Conservation (phyloP, 1,284 basidiomycete genomes). For the Malassezia globosa region DNA sequence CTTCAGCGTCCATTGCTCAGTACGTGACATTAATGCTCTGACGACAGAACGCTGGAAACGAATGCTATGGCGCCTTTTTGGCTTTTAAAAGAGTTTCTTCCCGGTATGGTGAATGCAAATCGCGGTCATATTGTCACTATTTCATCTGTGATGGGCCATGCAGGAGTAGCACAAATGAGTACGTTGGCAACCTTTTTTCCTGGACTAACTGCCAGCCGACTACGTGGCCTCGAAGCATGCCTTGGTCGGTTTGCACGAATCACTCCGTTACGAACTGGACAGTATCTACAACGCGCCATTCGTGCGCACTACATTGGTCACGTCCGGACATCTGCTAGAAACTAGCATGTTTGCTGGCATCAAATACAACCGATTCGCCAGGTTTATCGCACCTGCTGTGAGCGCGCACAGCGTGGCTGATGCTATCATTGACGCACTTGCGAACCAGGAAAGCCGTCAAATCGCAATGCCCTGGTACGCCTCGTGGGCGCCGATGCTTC, state of each 20-base stretch:
- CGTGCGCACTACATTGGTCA: constrained; percentile 32
- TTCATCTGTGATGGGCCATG: constrained; percentile 64
- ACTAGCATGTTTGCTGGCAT: constrained; percentile 33
- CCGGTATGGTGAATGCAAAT: constrained; percentile 66
- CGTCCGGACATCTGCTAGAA: constrained; percentile 29
- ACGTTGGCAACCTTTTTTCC: constrained; percentile 40
- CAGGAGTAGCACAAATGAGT: constrained; percentile 70
- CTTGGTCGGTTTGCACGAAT: constrained; percentile 40
- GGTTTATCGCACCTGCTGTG: constrained; percentile 29
- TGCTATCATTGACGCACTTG: constrained; percentile 22
- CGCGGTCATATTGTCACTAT: constrained; percentile 65
- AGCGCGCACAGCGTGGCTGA: constrained; percentile 23
- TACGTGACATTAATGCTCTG: constrained; percentile 41
- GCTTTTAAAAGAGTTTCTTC: constrained; percentile 83
- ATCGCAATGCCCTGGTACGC: constrained; percentile 34
- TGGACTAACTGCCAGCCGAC: constrained; percentile 27
- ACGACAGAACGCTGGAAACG: constrained; percentile 55
- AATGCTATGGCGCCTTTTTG: constrained; percentile 83
- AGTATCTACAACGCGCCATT: constrained; percentile 21
- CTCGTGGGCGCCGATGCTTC: constrained; percentile 24
- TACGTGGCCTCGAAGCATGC: constrained; percentile 45
- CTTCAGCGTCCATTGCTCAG: constrained; percentile 59
- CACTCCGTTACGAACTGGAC: constrained; percentile 40
- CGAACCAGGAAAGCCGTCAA: constrained; percentile 22
- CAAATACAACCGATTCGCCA: constrained; percentile 17